phyloP scores from a whole-genome alignment of 179 eudicot species.

The Spergularia azorica region DNA sequence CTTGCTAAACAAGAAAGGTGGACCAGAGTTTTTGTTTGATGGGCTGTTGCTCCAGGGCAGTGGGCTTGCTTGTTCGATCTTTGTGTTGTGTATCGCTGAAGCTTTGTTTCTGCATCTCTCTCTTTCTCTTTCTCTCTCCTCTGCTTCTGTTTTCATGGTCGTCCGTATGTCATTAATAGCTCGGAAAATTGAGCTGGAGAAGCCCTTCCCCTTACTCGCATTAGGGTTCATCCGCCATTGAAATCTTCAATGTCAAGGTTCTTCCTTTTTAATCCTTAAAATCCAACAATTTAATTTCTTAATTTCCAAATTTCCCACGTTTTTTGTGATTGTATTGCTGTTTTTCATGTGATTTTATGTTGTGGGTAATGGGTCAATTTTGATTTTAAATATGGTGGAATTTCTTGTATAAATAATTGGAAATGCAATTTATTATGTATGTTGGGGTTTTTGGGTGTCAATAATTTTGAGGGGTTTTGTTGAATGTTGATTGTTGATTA shows the following conservation, averaged over 20 bases:
- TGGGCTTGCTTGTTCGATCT: too few species aligned
- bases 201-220: background rate
- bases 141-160: constrained; percentile 9
- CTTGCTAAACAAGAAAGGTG: too few species aligned
- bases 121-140: background rate
- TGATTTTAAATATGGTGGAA: background rate
- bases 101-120: too few species aligned
- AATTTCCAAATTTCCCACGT: background rate
- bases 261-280: background rate
- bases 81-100: too few species aligned
- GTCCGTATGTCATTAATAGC: constrained; percentile 10
- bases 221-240: constrained; percentile 14
- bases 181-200: background rate
- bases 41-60: too few species aligned
- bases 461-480: background rate
- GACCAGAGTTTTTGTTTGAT: too few species aligned
- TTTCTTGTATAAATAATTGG: constrained; percentile 5
- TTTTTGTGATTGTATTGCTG: background rate
- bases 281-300: background rate
- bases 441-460: background rate
- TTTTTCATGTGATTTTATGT: background rate
- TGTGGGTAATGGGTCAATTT: constrained; percentile 3
- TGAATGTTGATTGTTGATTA: background rate
- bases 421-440: background rate
- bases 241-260: constrained; percentile 36